These are phyloP conservation scores for Spathaspora passalidarum DNA, from an alignment of 805 yeast genomes.

Conservation along the genomic window DNA sequence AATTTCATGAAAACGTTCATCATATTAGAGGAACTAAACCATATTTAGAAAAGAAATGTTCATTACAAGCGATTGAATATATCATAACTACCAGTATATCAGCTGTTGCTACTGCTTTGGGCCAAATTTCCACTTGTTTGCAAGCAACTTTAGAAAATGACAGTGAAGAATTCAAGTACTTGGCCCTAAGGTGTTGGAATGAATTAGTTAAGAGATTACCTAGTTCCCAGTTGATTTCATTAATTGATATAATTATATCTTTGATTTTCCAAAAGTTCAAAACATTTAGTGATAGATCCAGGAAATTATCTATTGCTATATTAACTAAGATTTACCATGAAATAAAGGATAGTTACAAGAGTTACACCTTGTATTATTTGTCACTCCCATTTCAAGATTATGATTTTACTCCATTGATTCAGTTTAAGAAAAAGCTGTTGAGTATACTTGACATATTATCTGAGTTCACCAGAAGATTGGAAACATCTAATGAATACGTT, in stretches of 20 bases:
- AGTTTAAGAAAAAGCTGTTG: slow-evolving; percentile 25
- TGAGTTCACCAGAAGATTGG: slow-evolving; percentile 55
- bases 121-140: slow-evolving; percentile 82
- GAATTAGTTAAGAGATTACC: slow-evolving; percentile 56
- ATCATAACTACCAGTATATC: slow-evolving; percentile 57
- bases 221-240: slow-evolving; percentile 54
- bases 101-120: slow-evolving; percentile 55
- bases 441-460: slow-evolving; percentile 37
- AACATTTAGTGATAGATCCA: slow-evolving; percentile 47
- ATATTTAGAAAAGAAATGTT: slow-evolving; percentile 64
- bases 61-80: slow-evolving; percentile 71
- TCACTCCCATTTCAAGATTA: slow-evolving; percentile 48
- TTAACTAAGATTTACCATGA: slow-evolving; percentile 35
- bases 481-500: slow-evolving; percentile 65
- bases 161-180: slow-evolving; percentile 49
- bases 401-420: slow-evolving; percentile 13
- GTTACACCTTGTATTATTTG: slow-evolving; percentile 50
- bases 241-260: slow-evolving; percentile 73
- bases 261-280: slow-evolving; percentile 68
- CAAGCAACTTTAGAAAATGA: slow-evolving; percentile 69
- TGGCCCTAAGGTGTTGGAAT: slow-evolving; percentile 68
- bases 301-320: slow-evolving; percentile 49
- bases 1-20: slow-evolving; percentile 75
- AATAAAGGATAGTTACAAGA: slow-evolving; percentile 29
- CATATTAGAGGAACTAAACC: slow-evolving; percentile 71